These are phyloP conservation scores for Magnusiomyces tetraspermus DNA, from an alignment of 1,139 yeast genomes.

Conservation along the genomic window DNA sequence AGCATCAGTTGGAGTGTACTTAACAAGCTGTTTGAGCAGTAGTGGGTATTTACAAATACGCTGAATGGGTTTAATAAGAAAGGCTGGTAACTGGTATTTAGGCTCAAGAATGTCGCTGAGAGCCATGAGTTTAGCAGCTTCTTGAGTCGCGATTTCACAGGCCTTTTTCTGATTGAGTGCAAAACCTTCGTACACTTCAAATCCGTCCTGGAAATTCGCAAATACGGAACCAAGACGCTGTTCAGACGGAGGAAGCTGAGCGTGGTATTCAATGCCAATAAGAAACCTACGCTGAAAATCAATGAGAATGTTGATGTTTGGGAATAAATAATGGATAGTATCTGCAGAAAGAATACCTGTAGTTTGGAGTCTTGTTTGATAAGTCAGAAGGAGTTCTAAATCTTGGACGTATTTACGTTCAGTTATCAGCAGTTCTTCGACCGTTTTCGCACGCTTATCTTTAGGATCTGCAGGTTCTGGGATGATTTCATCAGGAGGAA, in stretches of 20 bases:
- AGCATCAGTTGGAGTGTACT: constrained; percentile 45
- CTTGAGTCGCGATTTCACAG: constrained; percentile 64
- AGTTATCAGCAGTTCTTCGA: constrained; percentile 75
- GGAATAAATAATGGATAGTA: constrained; percentile 71
- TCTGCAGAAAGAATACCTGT: constrained; percentile 69
- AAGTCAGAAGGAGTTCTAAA: constrained; percentile 59
- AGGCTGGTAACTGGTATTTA: constrained; percentile 81
- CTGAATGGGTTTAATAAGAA: constrained; percentile 88
- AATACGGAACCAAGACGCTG: constrained; percentile 87
- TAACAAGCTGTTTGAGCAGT: constrained; percentile 63
- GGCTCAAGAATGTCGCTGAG: constrained; percentile 65
- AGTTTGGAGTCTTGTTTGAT: constrained; percentile 56
- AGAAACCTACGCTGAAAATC: constrained; percentile 89
- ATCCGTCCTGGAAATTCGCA: constrained; percentile 66
- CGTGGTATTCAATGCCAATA: constrained; percentile 82
- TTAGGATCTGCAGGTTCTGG: constrained; percentile 15
- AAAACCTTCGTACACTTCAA: constrained; percentile 79
- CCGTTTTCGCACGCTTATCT: constrained; percentile 54
- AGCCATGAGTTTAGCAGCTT: constrained; percentile 47
- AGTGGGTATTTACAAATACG: constrained; percentile 90
- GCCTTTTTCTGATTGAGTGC: constrained; percentile 83
- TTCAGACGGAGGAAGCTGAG: constrained; percentile 59
- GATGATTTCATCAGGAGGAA: constrained; percentile 12
- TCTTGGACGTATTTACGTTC: constrained; percentile 92
- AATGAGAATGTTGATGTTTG: constrained; percentile 70